Evolutionary conservation across 441 rosid species (phyloP).

Genomic region (Pelargonium cotyledonis): DNA sequence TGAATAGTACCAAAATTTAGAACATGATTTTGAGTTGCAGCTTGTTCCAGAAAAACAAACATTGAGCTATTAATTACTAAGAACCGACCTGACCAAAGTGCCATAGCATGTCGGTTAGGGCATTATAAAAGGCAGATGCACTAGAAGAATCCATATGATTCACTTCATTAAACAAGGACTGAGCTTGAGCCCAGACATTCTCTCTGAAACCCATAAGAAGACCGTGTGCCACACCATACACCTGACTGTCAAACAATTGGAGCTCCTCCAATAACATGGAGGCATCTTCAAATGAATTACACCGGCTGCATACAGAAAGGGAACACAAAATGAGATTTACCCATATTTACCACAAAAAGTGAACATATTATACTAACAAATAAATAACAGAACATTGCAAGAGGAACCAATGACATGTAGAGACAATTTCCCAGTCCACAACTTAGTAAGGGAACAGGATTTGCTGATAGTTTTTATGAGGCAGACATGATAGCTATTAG

Average conservation of each 20-base stretch:
- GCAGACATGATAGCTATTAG: too few relatives aligned
- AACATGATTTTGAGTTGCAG: neutral
- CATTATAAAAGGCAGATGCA: slow-evolving; percentile 86
- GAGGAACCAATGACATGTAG: too few relatives aligned
- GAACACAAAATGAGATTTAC: slow-evolving; percentile 5
- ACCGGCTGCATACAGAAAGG: slow-evolving; percentile 51
- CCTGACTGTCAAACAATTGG: slow-evolving; percentile 63
- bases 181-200: slow-evolving; percentile 71
- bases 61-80: too few relatives aligned
- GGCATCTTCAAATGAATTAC: slow-evolving; percentile 86
- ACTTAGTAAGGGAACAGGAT: too few relatives aligned
- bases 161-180: slow-evolving; percentile 69
- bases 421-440: too few relatives aligned
- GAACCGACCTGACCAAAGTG: slow-evolving; percentile 85
- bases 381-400: too few relatives aligned
- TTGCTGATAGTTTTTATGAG: too few relatives aligned
- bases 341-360: neutral
- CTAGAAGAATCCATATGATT: slow-evolving; percentile 70
- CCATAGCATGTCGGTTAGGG: slow-evolving; percentile 87
- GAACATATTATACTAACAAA: too few relatives aligned
- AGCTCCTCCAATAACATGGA: slow-evolving; percentile 84
- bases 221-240: slow-evolving; percentile 87
- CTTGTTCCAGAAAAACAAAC: neutral
- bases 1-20: slow-evolving; percentile 2
- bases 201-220: slow-evolving; percentile 77